A percentile compares a stretch with the other conserved stretches of the same genome.
phyloP scores from a whole-genome alignment of 352 stramenopile species.

The Globisporangium okanoganense region DNA sequence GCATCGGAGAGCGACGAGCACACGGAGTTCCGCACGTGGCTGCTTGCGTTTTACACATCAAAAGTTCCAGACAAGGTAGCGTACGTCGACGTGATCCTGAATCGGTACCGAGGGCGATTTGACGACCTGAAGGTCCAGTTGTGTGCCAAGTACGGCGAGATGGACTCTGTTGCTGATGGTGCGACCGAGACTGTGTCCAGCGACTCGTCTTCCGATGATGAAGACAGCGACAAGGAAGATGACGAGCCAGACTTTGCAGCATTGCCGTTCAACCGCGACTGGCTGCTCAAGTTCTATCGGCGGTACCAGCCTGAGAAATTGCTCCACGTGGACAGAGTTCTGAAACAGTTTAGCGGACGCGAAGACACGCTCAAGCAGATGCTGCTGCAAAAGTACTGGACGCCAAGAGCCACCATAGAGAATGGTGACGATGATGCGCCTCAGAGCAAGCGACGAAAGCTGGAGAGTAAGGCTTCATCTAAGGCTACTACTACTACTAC shows the following conservation, averaged over 20 bases:
- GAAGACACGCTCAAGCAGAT: constrained; percentile 62
- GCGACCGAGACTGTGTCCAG: neutral
- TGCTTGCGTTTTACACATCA: constrained; percentile 39
- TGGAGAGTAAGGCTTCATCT: constrained; percentile 22
- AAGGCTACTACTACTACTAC: neutral
- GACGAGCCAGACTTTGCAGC: constrained; percentile 15
- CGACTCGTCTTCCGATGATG: constrained; percentile 17
- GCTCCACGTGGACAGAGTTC: constrained; percentile 36
- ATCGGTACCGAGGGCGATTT: constrained; percentile 47
- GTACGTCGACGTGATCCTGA: constrained; percentile 56
- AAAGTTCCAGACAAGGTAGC: constrained; percentile 46
- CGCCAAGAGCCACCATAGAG: neutral
- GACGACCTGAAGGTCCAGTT: constrained; percentile 56
- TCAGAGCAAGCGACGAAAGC: constrained; percentile 13
- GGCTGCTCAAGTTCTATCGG: constrained; percentile 55
- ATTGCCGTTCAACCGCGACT: constrained; percentile 32
- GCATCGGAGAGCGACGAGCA: constrained; percentile 27
- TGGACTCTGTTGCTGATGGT: constrained; percentile 5
- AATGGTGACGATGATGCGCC: neutral
- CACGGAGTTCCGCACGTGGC: constrained; percentile 32
- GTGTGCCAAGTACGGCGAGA: constrained; percentile 40
- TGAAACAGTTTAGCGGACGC: constrained; percentile 56
- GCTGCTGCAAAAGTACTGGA: constrained; percentile 52
- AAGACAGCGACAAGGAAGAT: constrained; percentile 1
- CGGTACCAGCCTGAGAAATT: constrained; percentile 51